Evolutionary conservation across 441 rosid species (phyloP).

Genomic region (Bocquillonia castaneifolia): DNA sequence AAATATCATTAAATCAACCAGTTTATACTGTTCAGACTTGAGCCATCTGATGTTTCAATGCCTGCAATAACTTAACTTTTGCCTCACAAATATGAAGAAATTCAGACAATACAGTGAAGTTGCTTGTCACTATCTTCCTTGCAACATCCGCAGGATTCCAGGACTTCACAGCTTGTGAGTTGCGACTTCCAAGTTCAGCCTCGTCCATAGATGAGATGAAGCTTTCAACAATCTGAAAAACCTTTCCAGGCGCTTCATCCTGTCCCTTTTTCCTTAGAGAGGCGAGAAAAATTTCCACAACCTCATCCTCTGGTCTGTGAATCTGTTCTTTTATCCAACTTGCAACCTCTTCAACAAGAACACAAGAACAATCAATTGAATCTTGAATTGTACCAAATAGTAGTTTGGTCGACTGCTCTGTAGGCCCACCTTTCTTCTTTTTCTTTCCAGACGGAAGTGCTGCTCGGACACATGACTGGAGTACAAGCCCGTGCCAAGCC

Average conservation of each 20-base stretch:
- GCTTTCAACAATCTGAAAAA: constrained; percentile 49
- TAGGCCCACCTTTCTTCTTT: constrained; percentile 69
- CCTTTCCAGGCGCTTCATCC: constrained; percentile 65
- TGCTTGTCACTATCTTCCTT: constrained; percentile 50
- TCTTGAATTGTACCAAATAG: constrained; percentile 39
- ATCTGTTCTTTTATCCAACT: constrained; percentile 46
- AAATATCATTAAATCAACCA: no score
- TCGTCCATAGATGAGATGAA: constrained; percentile 38
- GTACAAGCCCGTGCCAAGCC: constrained; percentile 79
- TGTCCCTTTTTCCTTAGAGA: constrained; percentile 39
- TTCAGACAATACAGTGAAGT: constrained; percentile 38
- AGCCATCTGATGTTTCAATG: constrained; percentile 56
- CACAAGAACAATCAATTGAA: constrained; percentile 42
- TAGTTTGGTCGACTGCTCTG: constrained; percentile 44
- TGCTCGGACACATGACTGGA: constrained; percentile 71
- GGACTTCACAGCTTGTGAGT: constrained; percentile 48
- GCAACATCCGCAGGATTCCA: constrained; percentile 64
- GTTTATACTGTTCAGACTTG: constrained; percentile 33
- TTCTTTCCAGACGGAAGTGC: constrained; percentile 84
- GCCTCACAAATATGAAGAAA: constrained; percentile 61
- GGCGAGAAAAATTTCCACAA: constrained; percentile 43
- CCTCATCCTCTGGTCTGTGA: constrained; percentile 49
- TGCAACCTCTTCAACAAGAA: constrained; percentile 48
- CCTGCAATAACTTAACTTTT: constrained; percentile 49
- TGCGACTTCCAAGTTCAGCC: constrained; percentile 51